phyloP scores from a whole-genome alignment of 192 early-diverging fungal species.

The Umbelopsis isabellina region DNA sequence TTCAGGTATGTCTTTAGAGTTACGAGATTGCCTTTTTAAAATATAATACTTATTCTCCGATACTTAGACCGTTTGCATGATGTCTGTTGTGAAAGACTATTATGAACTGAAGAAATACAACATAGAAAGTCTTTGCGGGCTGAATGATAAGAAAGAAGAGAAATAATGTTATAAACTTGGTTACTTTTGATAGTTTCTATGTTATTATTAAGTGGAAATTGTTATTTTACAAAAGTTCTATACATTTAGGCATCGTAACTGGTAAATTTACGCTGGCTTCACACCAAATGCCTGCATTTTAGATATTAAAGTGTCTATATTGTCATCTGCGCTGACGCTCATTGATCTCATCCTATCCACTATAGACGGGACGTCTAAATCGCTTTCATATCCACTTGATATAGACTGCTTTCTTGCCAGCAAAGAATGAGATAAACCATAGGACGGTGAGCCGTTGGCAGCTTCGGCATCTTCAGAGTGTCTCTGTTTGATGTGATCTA shows the following conservation, averaged over 20 bases:
- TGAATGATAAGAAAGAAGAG: slow-evolving; percentile 34
- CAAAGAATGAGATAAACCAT: slow-evolving; percentile 11
- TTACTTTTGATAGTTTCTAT: neutral
- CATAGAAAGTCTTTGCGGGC: slow-evolving; percentile 52
- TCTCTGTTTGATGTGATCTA: slow-evolving; percentile 4
- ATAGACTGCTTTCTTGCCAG: neutral
- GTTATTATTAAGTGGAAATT: neutral
- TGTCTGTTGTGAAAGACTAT: slow-evolving; percentile 62
- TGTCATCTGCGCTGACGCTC: slow-evolving; percentile 5
- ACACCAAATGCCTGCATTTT: slow-evolving; percentile 20
- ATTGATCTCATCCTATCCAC: slow-evolving; percentile 14
- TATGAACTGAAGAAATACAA: slow-evolving; percentile 60
- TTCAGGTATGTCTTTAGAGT: slow-evolving; percentile 46
- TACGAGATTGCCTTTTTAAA: neutral
- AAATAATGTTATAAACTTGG: slow-evolving; percentile 3
- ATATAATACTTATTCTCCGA: slow-evolving; percentile 8
- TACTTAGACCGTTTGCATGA: slow-evolving; percentile 56
- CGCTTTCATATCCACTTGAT: neutral
- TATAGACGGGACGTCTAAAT: slow-evolving; percentile 5
- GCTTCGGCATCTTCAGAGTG: neutral
- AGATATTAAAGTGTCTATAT: neutral
- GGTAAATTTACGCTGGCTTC: neutral
- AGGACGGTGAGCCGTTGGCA: neutral
- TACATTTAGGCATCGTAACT: neutral
- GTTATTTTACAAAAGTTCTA: slow-evolving; percentile 15